A percentile compares a stretch with the other conserved stretches of the same genome.
These are phyloP conservation scores for Penicillium lagena DNA, from an alignment of 495 filamentous ascomycete species.

Conservation along the genomic window DNA sequence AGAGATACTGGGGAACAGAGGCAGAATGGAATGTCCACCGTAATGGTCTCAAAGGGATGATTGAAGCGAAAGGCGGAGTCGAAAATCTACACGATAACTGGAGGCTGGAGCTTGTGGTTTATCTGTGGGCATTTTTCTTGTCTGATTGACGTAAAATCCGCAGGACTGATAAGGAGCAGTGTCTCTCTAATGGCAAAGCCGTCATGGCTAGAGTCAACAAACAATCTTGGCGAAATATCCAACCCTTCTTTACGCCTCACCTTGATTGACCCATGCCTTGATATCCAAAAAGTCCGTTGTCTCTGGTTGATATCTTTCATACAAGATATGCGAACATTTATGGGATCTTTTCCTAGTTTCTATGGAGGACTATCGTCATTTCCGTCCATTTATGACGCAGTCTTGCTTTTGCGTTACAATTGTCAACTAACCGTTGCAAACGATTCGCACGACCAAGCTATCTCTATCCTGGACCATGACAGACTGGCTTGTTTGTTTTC, in stretches of 20 bases:
- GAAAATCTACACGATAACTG: conserved; percentile 15
- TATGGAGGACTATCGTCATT: conserved; percentile 6
- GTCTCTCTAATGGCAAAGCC: conserved; percentile 22
- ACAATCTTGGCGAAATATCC: conserved; percentile 9
- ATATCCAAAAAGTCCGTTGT: conserved; percentile 17
- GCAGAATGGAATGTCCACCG: conserved; percentile 23
- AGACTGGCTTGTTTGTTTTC: conserved; percentile 14
- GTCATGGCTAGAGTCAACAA: conserved; percentile 22
- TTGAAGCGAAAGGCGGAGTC: conserved; percentile 20
- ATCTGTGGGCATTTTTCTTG: conserved; percentile 22
- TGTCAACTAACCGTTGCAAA: conserved; percentile 2
- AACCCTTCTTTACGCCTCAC: no score
- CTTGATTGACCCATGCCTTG: no score
- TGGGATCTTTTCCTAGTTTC: conserved; percentile 20
- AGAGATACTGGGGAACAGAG: conserved; percentile 25
- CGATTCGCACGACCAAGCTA: no score
- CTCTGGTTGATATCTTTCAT: conserved; percentile 27
- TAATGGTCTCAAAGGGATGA: conserved; percentile 20
- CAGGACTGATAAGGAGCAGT: no score
- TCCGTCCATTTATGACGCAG: conserved; percentile 12
- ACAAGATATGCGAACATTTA: conserved; percentile 22
- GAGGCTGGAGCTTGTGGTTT: conserved; percentile 20
- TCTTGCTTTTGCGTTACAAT: conserved; percentile 10
- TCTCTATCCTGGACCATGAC: no score
- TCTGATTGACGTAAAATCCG: no score